Percentiles rank a stretch among this genome's conserved stretches.
These are phyloP conservation scores for Cruciata laevipes DNA, from an alignment of 257 asterid genomes.

Conservation along the genomic window DNA sequence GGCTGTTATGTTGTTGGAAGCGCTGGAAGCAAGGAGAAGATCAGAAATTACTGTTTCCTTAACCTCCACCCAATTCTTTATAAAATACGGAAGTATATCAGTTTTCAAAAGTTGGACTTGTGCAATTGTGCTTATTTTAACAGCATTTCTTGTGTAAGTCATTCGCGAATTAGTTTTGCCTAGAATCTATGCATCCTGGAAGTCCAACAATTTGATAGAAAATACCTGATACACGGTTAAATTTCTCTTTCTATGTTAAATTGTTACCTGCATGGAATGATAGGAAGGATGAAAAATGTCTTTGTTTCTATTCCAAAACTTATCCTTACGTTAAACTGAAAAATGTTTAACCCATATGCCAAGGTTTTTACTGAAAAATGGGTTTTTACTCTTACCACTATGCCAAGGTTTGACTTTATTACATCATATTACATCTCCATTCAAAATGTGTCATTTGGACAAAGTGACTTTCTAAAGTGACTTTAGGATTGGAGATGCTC, in stretches of 20 bases:
- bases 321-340: too few species aligned
- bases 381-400: too few species aligned
- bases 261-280: too few species aligned
- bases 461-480: too few species aligned
- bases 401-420: too few species aligned
- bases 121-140: background rate
- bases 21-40: conserved; percentile 30
- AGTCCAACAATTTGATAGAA: background rate
- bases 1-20: conserved; percentile 34
- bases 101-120: background rate
- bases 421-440: too few species aligned
- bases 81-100: background rate
- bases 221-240: background rate
- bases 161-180: background rate
- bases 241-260: background rate
- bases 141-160: background rate
- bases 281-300: background rate
- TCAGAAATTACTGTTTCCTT: background rate
- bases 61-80: background rate
- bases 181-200: background rate
- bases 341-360: too few species aligned
- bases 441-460: too few species aligned
- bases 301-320: too few species aligned
- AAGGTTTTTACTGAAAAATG: too few species aligned
- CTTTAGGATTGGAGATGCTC: too few species aligned